Evolutionary conservation across 805 yeast species (phyloP).

Genomic region (Hanseniaspora jakobsenii): DNA sequence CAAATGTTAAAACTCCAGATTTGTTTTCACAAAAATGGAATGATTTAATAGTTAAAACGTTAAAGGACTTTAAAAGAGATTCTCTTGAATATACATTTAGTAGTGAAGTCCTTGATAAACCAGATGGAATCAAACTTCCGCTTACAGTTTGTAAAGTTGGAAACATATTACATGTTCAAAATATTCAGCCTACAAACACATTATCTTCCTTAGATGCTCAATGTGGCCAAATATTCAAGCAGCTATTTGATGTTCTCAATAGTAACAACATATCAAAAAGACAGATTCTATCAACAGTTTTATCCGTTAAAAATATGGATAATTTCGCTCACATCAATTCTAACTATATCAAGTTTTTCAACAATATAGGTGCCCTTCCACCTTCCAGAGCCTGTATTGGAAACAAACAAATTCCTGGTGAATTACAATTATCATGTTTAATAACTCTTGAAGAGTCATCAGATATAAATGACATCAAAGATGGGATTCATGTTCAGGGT

Average conservation of each 20-base stretch:
- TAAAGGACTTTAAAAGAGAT: background rate
- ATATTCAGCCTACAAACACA: conserved; percentile 28
- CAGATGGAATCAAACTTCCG: background rate
- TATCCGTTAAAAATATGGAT: conserved; percentile 53
- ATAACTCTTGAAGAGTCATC: conserved; percentile 26
- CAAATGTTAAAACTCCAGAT: conserved; percentile 28
- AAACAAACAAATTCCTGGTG: conserved; percentile 35
- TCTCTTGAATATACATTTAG: background rate
- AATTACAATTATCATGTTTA: conserved; percentile 51
- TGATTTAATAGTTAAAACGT: conserved; percentile 15
- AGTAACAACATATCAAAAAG: conserved; percentile 29
- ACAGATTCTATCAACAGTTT: conserved; percentile 46
- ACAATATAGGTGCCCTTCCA: conserved; percentile 44
- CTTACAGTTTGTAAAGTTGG: conserved; percentile 21
- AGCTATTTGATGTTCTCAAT: conserved; percentile 30
- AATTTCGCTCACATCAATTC: conserved; percentile 50
- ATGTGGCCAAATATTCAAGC: conserved; percentile 37
- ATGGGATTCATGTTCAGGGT: conserved; percentile 82
- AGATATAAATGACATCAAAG: conserved; percentile 27
- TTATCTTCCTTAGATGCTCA: conserved; percentile 32
- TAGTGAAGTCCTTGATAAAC: background rate
- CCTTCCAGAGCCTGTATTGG: conserved; percentile 84
- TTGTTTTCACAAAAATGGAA: conserved; percentile 22
- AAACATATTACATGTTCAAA: conserved; percentile 34
- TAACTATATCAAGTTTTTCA: conserved; percentile 47